These are phyloP conservation scores for Hypholoma fasciculare DNA, from an alignment of 768 basidiomycete genomes.

Conservation along the genomic window DNA sequence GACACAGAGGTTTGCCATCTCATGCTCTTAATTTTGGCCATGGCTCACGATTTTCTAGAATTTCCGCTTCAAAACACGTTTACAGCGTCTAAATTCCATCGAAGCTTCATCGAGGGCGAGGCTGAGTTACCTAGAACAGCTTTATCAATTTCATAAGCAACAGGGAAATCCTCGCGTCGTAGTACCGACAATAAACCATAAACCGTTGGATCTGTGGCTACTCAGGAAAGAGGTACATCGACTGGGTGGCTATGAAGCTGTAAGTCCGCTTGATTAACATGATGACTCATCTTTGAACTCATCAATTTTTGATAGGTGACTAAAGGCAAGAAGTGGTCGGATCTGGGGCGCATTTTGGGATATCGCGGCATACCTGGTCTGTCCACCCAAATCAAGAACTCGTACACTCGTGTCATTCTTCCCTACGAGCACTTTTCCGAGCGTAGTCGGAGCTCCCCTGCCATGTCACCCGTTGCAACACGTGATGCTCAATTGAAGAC, in stretches of 20 bases:
- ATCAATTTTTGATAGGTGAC: conserved; percentile 60
- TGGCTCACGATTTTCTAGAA: conserved; percentile 44
- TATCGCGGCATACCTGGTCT: conserved; percentile 82
- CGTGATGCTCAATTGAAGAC: conserved; percentile 53
- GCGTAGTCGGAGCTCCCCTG: conserved; percentile 67
- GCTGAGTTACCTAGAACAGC: conserved; percentile 94
- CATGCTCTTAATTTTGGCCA: conserved; percentile 34
- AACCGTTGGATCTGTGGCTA: conserved; percentile 91
- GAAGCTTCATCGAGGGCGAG: conserved; percentile 97
- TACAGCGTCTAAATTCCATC: conserved; percentile 94
- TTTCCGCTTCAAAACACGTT: conserved; percentile 94
- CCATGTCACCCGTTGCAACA: conserved; percentile 41
- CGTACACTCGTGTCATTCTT: conserved; percentile 87
- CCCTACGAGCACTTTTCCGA: conserved; percentile 95
- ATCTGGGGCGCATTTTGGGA: conserved; percentile 79
- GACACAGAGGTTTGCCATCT: conserved; percentile 77
- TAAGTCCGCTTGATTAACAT: conserved; percentile 37
- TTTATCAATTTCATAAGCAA: conserved; percentile 95
- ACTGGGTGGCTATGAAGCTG: conserved; percentile 84
- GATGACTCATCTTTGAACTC: conserved; percentile 5
- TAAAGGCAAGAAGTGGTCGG: conserved; percentile 83
- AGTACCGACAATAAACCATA: conserved; percentile 93
- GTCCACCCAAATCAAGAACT: conserved; percentile 85
- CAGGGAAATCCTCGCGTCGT: conserved; percentile 88
- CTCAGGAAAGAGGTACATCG: conserved; percentile 90